Percentiles rank a stretch among this genome's conserved stretches.
These are phyloP conservation scores for Leishmania guyanensis DNA, from an alignment of 208 protist genomes.

Conservation along the genomic window DNA sequence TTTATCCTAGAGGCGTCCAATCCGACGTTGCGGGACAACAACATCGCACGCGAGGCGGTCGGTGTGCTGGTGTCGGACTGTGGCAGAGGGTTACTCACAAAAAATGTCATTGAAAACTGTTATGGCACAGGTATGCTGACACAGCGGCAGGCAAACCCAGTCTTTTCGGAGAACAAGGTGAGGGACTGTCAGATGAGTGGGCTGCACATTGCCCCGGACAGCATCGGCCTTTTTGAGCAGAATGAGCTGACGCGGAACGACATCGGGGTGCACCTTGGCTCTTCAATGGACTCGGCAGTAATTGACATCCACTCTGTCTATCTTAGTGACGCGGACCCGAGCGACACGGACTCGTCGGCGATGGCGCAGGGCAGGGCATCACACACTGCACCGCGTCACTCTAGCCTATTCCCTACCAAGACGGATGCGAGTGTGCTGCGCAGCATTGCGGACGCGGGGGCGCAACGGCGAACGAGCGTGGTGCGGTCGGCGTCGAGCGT, in stretches of 20 bases:
- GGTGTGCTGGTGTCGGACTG: conserved; percentile 68
- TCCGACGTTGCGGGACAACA: conserved; percentile 52
- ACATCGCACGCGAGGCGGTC: conserved; percentile 57
- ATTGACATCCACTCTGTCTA: conserved; percentile 61
- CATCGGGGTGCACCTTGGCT: conserved; percentile 80
- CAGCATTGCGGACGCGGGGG: conserved; percentile 21
- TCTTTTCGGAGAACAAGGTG: conserved; percentile 59
- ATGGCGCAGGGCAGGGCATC: background rate
- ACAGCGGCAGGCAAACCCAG: conserved; percentile 60
- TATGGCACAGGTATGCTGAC: conserved; percentile 68
- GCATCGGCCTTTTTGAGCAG: conserved; percentile 43
- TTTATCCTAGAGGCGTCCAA: conserved; percentile 58
- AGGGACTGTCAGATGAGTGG: conserved; percentile 54
- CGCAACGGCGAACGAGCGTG: conserved; percentile 28
- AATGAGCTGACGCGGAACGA: conserved; percentile 77
- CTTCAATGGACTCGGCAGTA: conserved; percentile 39
- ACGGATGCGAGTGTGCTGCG: conserved; percentile 33
- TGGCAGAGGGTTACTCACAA: conserved; percentile 60
- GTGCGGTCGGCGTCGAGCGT: conserved; percentile 30
- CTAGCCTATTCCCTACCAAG: conserved; percentile 4
- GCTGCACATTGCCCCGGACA: conserved; percentile 56
- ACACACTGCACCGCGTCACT: conserved; percentile 3
- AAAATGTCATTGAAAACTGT: conserved; percentile 65
- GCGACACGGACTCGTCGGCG: background rate
- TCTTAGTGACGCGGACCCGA: conserved; percentile 7